Conservation (phyloP, 1,139 yeast genomes). For the Kurtzmaniella quercitrusa region DNA sequence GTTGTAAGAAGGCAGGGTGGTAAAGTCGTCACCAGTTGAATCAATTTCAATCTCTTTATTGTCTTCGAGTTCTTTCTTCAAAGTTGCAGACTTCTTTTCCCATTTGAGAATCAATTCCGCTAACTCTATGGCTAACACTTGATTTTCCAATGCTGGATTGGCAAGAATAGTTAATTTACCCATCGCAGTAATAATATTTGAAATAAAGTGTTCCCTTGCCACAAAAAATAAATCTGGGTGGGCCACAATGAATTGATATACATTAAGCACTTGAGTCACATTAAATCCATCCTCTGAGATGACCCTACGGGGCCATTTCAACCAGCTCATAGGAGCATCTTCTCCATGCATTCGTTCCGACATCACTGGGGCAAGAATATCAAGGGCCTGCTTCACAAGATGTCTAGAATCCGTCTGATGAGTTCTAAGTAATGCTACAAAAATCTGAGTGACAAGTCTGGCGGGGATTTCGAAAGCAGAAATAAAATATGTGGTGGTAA, state of each 20-base stretch:
- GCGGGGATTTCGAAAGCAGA: constrained; percentile 87
- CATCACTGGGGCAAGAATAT: constrained; percentile 84
- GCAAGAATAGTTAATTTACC: constrained; percentile 83
- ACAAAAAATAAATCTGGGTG: constrained; percentile 82
- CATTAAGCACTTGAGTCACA: constrained; percentile 78
- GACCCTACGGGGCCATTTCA: constrained; percentile 92
- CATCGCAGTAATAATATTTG: constrained; percentile 91
- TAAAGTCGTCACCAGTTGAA: constrained; percentile 22
- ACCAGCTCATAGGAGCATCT: constrained; percentile 71
- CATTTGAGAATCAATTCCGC: constrained; percentile 83
- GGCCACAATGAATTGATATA: constrained; percentile 84
- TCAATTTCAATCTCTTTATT: constrained; percentile 11
- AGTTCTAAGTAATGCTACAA: constrained; percentile 82
- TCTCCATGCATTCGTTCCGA: constrained; percentile 59
- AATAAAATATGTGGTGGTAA: constrained; percentile 82
- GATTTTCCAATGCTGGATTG: constrained; percentile 79
- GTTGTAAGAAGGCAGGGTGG: constrained; percentile 43
- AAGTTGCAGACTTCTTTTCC: constrained; percentile 55
- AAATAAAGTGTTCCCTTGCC: constrained; percentile 84
- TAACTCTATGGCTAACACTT: constrained; percentile 79
- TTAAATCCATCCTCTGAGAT: constrained; percentile 86
- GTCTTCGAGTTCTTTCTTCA: constrained; percentile 14
- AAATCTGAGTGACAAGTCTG: constrained; percentile 85
- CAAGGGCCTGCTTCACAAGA: constrained; percentile 83
- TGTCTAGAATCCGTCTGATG: constrained; percentile 83